These are phyloP conservation scores for Aspergillus coremiiformis DNA, from an alignment of 495 filamentous ascomycete genomes.

Conservation along the genomic window DNA sequence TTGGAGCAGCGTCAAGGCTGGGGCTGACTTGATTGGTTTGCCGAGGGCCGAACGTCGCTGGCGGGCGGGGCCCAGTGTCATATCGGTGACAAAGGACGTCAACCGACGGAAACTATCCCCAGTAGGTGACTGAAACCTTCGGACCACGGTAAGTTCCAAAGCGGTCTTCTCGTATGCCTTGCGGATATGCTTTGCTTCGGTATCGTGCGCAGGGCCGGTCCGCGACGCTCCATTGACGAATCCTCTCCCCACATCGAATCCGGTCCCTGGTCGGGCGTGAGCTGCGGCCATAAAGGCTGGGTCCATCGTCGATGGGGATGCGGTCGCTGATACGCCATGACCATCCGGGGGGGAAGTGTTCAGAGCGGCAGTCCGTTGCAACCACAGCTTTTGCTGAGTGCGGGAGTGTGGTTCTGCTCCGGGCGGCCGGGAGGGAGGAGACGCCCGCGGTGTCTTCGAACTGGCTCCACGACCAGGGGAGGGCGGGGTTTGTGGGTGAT, in stretches of 20 bases:
- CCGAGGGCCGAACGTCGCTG: conserved; percentile 20
- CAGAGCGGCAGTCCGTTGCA: conserved; percentile 41
- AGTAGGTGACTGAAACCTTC: conserved; percentile 38
- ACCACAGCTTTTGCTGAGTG: conserved; percentile 44
- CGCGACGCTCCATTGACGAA: conserved; percentile 29
- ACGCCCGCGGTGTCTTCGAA: conserved; percentile 17
- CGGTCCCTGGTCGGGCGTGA: conserved; percentile 20
- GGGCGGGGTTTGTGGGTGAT: conserved; percentile 40
- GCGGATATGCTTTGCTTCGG: conserved; percentile 35
- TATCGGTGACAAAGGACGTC: conserved; percentile 19
- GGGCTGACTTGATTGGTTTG: conserved; percentile 36
- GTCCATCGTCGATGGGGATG: conserved; percentile 30
- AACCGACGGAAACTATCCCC: conserved; percentile 38
- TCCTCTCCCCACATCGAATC: conserved; percentile 28
- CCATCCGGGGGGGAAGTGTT: conserved; percentile 42
- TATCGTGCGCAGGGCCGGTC: conserved; percentile 27
- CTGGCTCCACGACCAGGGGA: conserved; percentile 25
- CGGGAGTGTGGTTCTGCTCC: conserved; percentile 36
- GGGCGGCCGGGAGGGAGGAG: conserved; percentile 31
- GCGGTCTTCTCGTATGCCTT: conserved; percentile 41
- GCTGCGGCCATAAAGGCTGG: conserved; percentile 23
- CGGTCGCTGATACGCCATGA: conserved; percentile 27
- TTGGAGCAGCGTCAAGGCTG: conserved; percentile 29
- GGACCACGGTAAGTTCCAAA: conserved; percentile 37
- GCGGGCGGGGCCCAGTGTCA: conserved; percentile 10